phyloP scores from a whole-genome alignment of 2,329 filamentous ascomycete species.

The Scolecobasidium constrictum region DNA sequence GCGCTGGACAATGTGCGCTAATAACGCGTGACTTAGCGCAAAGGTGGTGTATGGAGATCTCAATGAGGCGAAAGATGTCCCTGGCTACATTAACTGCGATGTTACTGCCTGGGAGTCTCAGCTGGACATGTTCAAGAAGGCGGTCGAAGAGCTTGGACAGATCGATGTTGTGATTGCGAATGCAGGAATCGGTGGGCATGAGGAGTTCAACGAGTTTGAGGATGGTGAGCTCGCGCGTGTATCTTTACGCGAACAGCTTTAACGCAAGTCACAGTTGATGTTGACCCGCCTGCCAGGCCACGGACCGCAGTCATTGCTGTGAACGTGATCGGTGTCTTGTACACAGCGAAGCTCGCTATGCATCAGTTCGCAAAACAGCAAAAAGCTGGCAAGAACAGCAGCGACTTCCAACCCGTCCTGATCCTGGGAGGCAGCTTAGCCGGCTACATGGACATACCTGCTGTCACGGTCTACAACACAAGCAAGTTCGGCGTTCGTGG shows the following conservation, averaged over 20 bases:
- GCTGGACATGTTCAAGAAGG: neutral
- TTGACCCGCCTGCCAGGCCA: neutral
- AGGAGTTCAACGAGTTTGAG: neutral
- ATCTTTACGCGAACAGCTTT: too few species aligned
- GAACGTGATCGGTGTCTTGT: neutral
- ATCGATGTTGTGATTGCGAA: neutral
- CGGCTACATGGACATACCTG: neutral
- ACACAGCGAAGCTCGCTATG: neutral
- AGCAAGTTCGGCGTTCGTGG: neutral
- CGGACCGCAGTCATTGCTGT: neutral
- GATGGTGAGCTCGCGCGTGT: too few species aligned
- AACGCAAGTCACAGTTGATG: neutral
- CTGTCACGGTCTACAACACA: neutral
- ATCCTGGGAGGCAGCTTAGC: neutral
- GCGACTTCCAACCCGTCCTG: neutral
- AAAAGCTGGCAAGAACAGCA: neutral
- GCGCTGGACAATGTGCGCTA: too few species aligned
- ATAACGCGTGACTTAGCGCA: too few species aligned
- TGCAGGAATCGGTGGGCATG: neutral
- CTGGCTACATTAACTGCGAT: neutral
- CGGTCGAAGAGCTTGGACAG: neutral
- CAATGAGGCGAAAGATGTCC: neutral
- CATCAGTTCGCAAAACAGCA: neutral
- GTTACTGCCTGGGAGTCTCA: neutral
- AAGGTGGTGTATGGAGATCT: neutral